Conservation (phyloP, 148 eudicot genomes). For the Rhododendron mucronatum region DNA sequence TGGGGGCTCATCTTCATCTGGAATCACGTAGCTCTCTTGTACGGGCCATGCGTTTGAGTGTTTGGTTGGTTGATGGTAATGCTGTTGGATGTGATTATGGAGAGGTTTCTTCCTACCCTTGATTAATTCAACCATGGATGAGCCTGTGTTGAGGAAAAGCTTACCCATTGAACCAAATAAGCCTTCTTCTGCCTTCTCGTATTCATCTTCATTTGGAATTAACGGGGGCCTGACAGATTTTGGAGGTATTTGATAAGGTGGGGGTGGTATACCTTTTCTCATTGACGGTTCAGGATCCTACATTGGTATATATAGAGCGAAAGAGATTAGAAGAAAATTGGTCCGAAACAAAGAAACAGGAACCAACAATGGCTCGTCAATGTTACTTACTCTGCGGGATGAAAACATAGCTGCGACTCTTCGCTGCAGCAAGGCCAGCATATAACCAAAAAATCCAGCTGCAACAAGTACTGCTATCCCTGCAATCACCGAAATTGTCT, state of each 20-base stretch:
- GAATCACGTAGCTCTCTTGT: constrained; percentile 58
- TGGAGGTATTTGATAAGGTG: constrained; percentile 46
- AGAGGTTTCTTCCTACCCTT: constrained; percentile 41
- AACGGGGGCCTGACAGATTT: constrained; percentile 54
- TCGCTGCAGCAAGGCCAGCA: constrained; percentile 78
- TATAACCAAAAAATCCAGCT: constrained; percentile 76
- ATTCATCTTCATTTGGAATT: constrained; percentile 62
- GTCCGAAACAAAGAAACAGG: neutral
- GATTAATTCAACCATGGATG: constrained; percentile 48
- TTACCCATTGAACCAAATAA: constrained; percentile 54
- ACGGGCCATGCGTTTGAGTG: constrained; percentile 45
- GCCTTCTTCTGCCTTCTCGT: constrained; percentile 60
- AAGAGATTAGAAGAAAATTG: neutral
- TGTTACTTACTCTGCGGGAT: constrained; percentile 42
- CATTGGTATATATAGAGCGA: neutral
- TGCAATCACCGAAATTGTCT: constrained; percentile 18
- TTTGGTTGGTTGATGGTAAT: constrained; percentile 38
- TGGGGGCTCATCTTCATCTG: constrained; percentile 55
- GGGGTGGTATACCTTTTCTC: constrained; percentile 31
- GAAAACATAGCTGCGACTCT: constrained; percentile 57
- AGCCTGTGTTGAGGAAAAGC: constrained; percentile 51
- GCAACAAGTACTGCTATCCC: constrained; percentile 68
- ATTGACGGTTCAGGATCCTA: constrained; percentile 39
- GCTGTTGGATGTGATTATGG: constrained; percentile 27
- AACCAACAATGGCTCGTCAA: neutral